Percentiles rank a stretch among this genome's conserved stretches.
Conservation (phyloP, 75 land plant genomes). For the Selaginella tamariscina region DNA sequence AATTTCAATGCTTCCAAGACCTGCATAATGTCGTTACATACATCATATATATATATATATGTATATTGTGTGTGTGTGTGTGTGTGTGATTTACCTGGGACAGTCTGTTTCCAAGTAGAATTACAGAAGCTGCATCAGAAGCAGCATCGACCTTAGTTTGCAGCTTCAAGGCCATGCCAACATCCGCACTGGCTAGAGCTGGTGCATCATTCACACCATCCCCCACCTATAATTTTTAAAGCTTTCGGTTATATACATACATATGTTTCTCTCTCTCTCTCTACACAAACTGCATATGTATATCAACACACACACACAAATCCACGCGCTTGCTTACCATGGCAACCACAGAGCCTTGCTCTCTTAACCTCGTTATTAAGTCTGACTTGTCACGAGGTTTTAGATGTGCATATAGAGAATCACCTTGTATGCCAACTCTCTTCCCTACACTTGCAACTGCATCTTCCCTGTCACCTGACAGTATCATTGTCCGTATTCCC, state of each 20-base stretch:
- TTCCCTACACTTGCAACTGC: constrained; percentile 76
- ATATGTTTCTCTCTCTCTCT: neutral
- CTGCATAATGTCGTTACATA: no score
- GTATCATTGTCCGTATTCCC: constrained; percentile 49
- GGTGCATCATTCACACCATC: constrained; percentile 99
- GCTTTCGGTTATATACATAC: neutral
- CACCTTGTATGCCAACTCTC: constrained; percentile 46
- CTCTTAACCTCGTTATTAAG: constrained; percentile 46
- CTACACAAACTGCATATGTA: no score
- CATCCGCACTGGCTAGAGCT: constrained; percentile 88
- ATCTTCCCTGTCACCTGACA: constrained; percentile 98
- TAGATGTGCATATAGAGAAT: constrained; percentile 38
- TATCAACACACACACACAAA: neutral
- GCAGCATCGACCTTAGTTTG: constrained; percentile 84
- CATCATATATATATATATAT: no score
- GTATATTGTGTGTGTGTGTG: neutral
- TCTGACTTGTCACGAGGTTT: constrained; percentile 57
- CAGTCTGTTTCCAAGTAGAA: constrained; percentile 77
- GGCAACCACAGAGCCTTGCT: constrained; percentile 57
- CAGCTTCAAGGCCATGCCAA: constrained; percentile 79
- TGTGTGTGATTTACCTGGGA: constrained; percentile 48
- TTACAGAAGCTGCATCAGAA: constrained; percentile 87
- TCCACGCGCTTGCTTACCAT: constrained; percentile 37
- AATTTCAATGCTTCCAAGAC: constrained; percentile 66
- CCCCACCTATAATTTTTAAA: constrained; percentile 43